Percentiles rank a stretch among this genome's conserved stretches.
Evolutionary conservation across 148 eudicot species (phyloP).

Genomic region (Amaranthus palmeri): DNA sequence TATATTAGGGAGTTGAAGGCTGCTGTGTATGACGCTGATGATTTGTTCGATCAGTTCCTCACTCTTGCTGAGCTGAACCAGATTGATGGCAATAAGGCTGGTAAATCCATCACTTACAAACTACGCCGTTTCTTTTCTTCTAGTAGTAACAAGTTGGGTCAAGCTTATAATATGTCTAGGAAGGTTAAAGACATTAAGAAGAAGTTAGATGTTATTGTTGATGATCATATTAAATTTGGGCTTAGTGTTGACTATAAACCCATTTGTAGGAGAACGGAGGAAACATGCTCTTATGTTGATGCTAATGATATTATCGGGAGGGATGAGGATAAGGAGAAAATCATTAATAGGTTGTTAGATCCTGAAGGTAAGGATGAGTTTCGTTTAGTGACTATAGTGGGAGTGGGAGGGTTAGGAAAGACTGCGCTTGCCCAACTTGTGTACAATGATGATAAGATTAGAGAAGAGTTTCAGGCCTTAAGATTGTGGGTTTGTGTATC

Average conservation of each 20-base stretch:
- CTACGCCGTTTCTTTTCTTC: too few relatives aligned
- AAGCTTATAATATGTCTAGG: too few relatives aligned
- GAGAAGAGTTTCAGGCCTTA: neutral
- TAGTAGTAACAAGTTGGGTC: too few relatives aligned
- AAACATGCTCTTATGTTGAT: constrained; percentile 6
- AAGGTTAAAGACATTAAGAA: too few relatives aligned
- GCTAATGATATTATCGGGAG: constrained; percentile 26
- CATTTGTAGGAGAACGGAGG: neutral
- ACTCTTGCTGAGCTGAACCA: too few relatives aligned
- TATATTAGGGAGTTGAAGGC: too few relatives aligned
- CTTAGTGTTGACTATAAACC: neutral
- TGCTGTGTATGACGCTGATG: too few relatives aligned
- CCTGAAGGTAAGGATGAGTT: neutral
- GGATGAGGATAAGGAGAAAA: constrained; percentile 11
- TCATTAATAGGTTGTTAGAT: constrained; percentile 11
- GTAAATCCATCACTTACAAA: too few relatives aligned
- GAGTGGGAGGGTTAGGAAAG: constrained; percentile 33
- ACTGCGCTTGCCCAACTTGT: constrained; percentile 30
- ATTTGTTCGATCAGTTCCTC: too few relatives aligned
- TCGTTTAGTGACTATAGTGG: constrained; percentile 16
- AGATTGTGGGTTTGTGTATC: constrained; percentile 29
- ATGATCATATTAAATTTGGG: neutral
- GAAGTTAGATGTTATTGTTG: too few relatives aligned
- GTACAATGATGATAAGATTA: constrained; percentile 21
- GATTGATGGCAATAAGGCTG: too few relatives aligned